A percentile compares a stretch with the other conserved stretches of the same genome.
These are phyloP conservation scores for Leccinum solheimii DNA, from an alignment of 1,284 basidiomycete genomes.

Conservation along the genomic window DNA sequence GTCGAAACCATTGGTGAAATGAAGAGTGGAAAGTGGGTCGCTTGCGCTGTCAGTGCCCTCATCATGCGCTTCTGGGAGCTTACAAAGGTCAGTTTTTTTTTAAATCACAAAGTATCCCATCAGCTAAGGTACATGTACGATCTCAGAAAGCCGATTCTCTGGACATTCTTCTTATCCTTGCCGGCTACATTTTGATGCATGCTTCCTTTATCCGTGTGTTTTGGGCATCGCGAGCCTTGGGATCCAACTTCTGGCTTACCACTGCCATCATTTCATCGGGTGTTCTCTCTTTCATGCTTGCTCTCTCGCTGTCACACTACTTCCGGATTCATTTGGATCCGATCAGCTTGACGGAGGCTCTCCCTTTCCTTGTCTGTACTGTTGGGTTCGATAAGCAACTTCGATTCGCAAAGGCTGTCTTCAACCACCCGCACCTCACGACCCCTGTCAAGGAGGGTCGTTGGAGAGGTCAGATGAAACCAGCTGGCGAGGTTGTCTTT, in stretches of 20 bases:
- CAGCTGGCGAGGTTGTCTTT: constrained; percentile 82
- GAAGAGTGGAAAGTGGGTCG: constrained; percentile 81
- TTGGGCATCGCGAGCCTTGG: constrained; percentile 82
- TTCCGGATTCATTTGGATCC: constrained; percentile 90
- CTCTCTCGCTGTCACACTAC: constrained; percentile 82
- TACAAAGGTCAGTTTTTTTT: constrained; percentile 59
- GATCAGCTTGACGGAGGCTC: constrained; percentile 89
- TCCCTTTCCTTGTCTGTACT: constrained; percentile 97
- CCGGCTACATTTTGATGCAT: constrained; percentile 97
- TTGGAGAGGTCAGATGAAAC: constrained; percentile 56
- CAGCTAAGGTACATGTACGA: constrained; percentile 10
- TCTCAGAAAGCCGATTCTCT: constrained; percentile 89
- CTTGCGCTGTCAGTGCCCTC: constrained; percentile 78
- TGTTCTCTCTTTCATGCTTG: constrained; percentile 86
- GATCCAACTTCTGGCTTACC: constrained; percentile 88
- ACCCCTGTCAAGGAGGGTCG: constrained; percentile 50
- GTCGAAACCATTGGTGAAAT: constrained; percentile 60
- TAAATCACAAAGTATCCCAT: neutral
- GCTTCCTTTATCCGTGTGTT: constrained; percentile 90
- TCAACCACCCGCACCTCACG: constrained; percentile 79
- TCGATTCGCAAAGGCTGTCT: constrained; percentile 87
- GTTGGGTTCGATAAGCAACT: constrained; percentile 98
- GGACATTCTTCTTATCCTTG: constrained; percentile 94
- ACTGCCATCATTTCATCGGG: constrained; percentile 83
- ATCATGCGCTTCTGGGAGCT: constrained; percentile 88